Conservation (phyloP, 1,139 yeast genomes). For the Nadsonia starkeyi-henricii region DNA sequence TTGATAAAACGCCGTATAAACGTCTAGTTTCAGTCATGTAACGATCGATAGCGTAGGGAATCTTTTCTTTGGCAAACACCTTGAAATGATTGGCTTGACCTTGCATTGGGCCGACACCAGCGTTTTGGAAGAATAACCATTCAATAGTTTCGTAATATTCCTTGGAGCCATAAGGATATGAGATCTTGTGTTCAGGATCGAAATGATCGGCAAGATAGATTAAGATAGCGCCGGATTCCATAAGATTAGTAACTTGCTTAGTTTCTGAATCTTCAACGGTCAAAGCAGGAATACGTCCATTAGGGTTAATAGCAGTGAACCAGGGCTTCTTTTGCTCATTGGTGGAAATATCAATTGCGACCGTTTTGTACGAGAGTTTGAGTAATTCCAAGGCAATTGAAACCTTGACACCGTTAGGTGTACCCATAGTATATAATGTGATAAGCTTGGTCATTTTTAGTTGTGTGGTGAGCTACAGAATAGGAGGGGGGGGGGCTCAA, state of each 20-base stretch:
- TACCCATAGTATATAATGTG: conserved; percentile 33
- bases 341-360: conserved; percentile 28
- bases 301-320: conserved; percentile 43
- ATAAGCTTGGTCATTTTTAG: no score
- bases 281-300: conserved; percentile 49
- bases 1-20: conserved; percentile 39
- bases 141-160: conserved; percentile 39
- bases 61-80: conserved; percentile 31
- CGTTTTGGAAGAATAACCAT: conserved; percentile 41
- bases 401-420: conserved; percentile 46
- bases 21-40: conserved; percentile 38
- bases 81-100: conserved; percentile 43
- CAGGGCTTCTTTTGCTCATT: conserved; percentile 37
- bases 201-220: conserved; percentile 42
- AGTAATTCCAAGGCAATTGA: conserved; percentile 36
- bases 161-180: conserved; percentile 31
- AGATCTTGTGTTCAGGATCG: conserved; percentile 38
- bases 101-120: conserved; percentile 48
- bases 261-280: conserved; percentile 27
- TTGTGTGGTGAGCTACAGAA: no score
- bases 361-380: conserved; percentile 33
- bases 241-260: conserved; percentile 22
- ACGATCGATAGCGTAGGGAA: conserved; percentile 40
- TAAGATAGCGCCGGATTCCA: conserved; percentile 49
- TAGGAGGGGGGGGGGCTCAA: no score